A percentile compares a stretch with the other conserved stretches of the same genome.
phyloP scores from a whole-genome alignment of 192 early-diverging fungal species.

The Backusella australiensis region DNA sequence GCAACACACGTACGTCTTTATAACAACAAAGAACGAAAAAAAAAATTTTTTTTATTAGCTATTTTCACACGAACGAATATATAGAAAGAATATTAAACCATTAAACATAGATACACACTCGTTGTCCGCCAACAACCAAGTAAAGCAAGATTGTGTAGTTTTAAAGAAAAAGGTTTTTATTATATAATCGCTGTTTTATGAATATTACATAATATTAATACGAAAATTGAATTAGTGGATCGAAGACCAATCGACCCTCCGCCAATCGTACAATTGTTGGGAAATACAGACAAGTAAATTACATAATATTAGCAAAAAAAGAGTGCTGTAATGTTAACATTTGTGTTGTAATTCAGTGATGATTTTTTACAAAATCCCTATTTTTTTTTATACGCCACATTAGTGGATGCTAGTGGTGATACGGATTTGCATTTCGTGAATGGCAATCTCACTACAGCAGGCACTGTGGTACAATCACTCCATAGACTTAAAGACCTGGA shows the following conservation, averaged over 20 bases:
- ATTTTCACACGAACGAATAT: conserved; percentile 3
- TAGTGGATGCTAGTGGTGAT: conserved; percentile 71
- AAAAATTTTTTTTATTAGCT: not conserved
- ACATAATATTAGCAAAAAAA: conserved; percentile 10
- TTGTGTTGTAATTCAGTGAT: not conserved
- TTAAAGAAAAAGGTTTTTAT: conserved; percentile 82
- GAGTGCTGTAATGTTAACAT: not conserved
- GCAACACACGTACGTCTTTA: not conserved
- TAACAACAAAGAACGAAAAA: conserved; percentile 1
- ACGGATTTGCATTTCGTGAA: conserved; percentile 84
- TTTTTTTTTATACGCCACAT: conserved; percentile 92
- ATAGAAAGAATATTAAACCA: not conserved
- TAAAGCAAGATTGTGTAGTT: conserved; percentile 90
- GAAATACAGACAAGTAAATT: not conserved
- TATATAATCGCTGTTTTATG: not conserved
- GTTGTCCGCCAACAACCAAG: conserved; percentile 84
- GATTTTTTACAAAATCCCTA: conserved; percentile 77
- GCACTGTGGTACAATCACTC: conserved; percentile 90
- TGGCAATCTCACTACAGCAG: conserved; percentile 89
- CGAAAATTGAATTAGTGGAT: conserved; percentile 50
- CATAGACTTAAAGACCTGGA: conserved; percentile 86
- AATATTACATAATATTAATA: not conserved
- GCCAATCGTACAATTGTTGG: conserved; percentile 58
- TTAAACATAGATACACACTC: conserved; percentile 45
- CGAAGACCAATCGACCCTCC: conserved; percentile 80